Percentiles rank a stretch among this genome's conserved stretches.
These are phyloP conservation scores for Dryas octopetala DNA, from an alignment of 306 rosid genomes.

Conservation along the genomic window DNA sequence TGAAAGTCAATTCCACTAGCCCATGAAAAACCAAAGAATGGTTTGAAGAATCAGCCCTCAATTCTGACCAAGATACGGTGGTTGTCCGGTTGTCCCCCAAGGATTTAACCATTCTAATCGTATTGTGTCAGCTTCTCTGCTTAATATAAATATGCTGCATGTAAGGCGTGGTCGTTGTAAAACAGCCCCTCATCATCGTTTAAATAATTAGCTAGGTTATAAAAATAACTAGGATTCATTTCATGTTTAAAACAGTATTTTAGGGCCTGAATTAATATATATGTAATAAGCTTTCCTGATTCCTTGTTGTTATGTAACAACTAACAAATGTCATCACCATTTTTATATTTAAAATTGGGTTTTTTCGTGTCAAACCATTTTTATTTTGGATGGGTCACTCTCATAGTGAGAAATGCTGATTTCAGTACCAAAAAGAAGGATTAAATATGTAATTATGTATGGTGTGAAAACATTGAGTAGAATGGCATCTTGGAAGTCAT, in stretches of 20 bases:
- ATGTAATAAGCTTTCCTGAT: not conserved
- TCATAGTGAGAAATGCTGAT: not conserved
- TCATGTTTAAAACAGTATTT: not conserved
- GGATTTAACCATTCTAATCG: not conserved
- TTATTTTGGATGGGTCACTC: not conserved
- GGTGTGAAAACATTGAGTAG: not conserved
- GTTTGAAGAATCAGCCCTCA: too few relatives aligned
- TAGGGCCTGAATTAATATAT: not conserved
- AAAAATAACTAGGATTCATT: not conserved
- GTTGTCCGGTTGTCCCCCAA: not conserved
- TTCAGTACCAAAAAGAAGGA: not conserved
- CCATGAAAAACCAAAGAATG: too few relatives aligned
- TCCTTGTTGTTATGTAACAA: too few relatives aligned
- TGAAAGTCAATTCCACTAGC: too few relatives aligned
- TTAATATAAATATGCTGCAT: not conserved
- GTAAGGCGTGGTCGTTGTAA: not conserved
- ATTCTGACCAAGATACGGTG: too few relatives aligned
- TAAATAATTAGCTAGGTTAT: not conserved
- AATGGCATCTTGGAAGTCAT: conserved; percentile 1
- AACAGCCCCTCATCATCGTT: not conserved
- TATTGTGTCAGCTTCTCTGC: not conserved
- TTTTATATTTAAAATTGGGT: not conserved
- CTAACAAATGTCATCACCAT: not conserved
- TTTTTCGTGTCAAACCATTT: not conserved
- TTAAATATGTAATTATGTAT: not conserved